A percentile compares a stretch with the other conserved stretches of the same genome.
These are phyloP conservation scores for Pyrenochaeta sp. DNA, from an alignment of 2,329 filamentous ascomycete species.

Conservation along the genomic window DNA sequence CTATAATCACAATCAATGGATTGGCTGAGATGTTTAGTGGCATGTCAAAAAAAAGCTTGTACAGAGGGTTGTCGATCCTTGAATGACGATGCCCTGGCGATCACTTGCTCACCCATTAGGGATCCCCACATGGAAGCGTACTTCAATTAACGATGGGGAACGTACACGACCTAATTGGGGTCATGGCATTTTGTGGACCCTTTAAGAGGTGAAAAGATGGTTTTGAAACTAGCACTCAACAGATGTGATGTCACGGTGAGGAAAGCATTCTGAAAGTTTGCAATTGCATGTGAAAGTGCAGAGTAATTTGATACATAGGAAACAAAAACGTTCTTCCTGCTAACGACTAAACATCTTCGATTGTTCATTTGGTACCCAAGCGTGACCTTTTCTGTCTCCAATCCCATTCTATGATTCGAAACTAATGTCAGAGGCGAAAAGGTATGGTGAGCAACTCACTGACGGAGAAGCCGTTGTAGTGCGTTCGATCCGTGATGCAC, in stretches of 20 bases:
- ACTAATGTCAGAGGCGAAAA: conserved; percentile 7
- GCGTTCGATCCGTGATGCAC: conserved; percentile 6
- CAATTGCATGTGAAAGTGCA: background rate
- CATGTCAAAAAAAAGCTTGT: background rate
- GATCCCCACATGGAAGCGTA: background rate
- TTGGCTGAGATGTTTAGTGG: too few relatives aligned
- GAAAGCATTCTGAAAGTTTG: background rate
- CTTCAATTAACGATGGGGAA: background rate
- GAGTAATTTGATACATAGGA: background rate
- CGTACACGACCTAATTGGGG: background rate
- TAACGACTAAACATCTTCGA: background rate
- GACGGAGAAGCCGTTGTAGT: conserved; percentile 1
- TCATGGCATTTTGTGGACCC: background rate
- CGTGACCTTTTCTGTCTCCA: background rate
- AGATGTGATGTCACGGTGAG: background rate
- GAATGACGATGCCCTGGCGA: background rate
- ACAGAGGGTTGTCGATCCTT: too few relatives aligned
- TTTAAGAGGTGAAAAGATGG: background rate
- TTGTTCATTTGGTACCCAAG: background rate
- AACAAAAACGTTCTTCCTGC: too few relatives aligned
- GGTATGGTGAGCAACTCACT: conserved; percentile 1
- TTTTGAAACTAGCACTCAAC: background rate
- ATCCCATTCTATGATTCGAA: background rate
- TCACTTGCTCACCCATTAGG: background rate
- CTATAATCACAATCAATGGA: too few relatives aligned